Percentiles rank a stretch among this genome's conserved stretches.
Conservation (phyloP, 2,329 filamentous ascomycete genomes). For the Aschersonia sp. region DNA sequence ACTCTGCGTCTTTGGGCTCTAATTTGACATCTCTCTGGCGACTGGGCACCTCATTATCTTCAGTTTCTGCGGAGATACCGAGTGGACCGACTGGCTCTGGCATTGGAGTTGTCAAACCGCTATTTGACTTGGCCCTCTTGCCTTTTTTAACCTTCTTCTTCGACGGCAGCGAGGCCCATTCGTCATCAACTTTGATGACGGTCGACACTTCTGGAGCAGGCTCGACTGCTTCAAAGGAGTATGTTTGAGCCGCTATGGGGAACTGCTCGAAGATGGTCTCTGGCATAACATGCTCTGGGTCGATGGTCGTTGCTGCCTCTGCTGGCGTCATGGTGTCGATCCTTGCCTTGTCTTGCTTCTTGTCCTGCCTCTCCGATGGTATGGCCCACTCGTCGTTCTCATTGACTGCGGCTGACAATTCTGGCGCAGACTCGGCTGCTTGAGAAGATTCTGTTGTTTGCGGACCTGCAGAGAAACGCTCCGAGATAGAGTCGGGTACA, state of each 20-base stretch:
- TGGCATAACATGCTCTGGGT: neutral
- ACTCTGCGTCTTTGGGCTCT: too few relatives aligned
- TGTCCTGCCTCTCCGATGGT: constrained; percentile 1
- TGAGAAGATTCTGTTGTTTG: neutral
- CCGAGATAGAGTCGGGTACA: neutral
- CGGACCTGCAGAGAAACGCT: neutral
- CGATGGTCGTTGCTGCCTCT: neutral
- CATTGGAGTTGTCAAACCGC: neutral
- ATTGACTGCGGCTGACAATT: neutral
- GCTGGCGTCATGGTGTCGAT: neutral
- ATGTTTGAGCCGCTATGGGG: too few relatives aligned
- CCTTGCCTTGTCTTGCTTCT: constrained; percentile 2
- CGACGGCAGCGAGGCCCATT: neutral
- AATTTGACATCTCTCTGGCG: too few relatives aligned
- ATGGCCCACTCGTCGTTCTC: neutral
- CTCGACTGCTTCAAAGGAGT: neutral
- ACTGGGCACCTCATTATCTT: too few relatives aligned
- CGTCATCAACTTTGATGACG: neutral
- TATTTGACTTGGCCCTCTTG: constrained; percentile 2
- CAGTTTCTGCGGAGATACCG: too few relatives aligned
- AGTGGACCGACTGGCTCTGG: too few relatives aligned
- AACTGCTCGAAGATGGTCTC: neutral
- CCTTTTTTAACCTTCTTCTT: constrained; percentile 3
- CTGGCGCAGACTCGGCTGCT: neutral
- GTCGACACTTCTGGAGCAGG: neutral